Base-by-base conservation (phyloP, 371 early-diverging fungal species). In the Saksenaea oblongispora region DNA sequence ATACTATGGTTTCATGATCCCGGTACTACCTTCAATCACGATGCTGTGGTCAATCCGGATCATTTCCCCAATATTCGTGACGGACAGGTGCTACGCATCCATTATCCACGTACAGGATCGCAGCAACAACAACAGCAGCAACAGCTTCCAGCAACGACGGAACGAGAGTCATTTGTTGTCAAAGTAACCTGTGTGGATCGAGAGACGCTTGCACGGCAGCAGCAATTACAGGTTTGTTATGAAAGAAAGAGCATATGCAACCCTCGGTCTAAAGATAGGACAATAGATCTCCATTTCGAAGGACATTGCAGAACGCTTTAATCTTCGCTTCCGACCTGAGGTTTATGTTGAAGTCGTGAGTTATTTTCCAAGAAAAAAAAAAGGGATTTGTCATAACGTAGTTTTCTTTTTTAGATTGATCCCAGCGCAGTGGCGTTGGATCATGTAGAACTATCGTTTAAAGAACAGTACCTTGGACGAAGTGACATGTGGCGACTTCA, bases 401-500 rank as follows among this genome's bases (percentile, higher is more conserved):
- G 7, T 31, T 31, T 31, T 7, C 31, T 31, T 31, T 31, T 31
- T 4, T 74, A 94, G 87, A 83, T 91, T 56, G 90, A 93, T 56
- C 82, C 83, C 10, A 51, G 59, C n/a, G 63, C 77, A 11, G 84
- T 87, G 4, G 79, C 88, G 1, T 88, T 94, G 9, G 91, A 92
- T 59, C 92, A 90, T 74, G 82, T 98, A 15, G 97, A 96, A 67
- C 73, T 98, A 7, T 78, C 88, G 0, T 93, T 98, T 58, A 85
- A 91, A 27, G 95, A 97, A 64, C 98, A 98, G 66, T 96, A 97
- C 72, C 82, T 97, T 3, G 93, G 95, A 13, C 82, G 97, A 61
- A 87, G 90, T 73, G 98, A 96, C 72, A 96, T 98, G 96, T 96
- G 95, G 94, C 74, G 93, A 42, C 71, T 98, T 24, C 91, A 93